Evolutionary conservation across 768 basidiomycete species (phyloP).

Genomic region (Hygrophorus pudorinus): DNA sequence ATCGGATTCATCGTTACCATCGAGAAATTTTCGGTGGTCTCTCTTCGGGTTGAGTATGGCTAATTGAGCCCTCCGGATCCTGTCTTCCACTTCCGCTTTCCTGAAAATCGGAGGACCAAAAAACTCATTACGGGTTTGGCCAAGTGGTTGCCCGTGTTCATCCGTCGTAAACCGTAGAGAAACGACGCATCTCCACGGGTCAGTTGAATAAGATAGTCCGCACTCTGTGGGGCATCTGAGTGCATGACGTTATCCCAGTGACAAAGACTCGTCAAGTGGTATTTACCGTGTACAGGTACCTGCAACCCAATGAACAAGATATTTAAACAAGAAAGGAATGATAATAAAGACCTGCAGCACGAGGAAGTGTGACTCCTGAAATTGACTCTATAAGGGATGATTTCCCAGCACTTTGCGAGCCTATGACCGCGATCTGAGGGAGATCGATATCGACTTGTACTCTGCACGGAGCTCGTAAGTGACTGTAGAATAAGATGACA

Average conservation of each 20-base stretch:
- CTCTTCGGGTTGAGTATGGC: slow-evolving; percentile 54
- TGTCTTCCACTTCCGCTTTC: slow-evolving; percentile 49
- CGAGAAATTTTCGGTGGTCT: slow-evolving; percentile 25
- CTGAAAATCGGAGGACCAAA: slow-evolving; percentile 43
- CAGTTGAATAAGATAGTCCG: slow-evolving; percentile 31
- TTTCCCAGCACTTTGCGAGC: slow-evolving; percentile 66
- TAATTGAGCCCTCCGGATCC: slow-evolving; percentile 53
- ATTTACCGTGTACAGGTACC: slow-evolving; percentile 66
- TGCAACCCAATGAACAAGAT: too few relatives aligned
- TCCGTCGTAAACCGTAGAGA: slow-evolving; percentile 37
- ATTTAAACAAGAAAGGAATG: too few relatives aligned
- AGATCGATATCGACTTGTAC: slow-evolving; percentile 64
- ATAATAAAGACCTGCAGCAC: slow-evolving; percentile 28
- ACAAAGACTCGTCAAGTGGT: not conserved
- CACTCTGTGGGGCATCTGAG: slow-evolving; percentile 52
- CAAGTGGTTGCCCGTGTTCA: slow-evolving; percentile 24
- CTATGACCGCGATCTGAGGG: slow-evolving; percentile 65
- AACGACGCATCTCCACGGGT: slow-evolving; percentile 41
- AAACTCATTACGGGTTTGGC: slow-evolving; percentile 25
- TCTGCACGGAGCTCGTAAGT: slow-evolving; percentile 24
- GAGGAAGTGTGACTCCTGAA: slow-evolving; percentile 59
- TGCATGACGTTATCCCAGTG: not conserved
- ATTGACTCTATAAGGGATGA: slow-evolving; percentile 73
- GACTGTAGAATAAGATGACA: slow-evolving; percentile 3
- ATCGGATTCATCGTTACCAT: slow-evolving; percentile 19